Evolutionary conservation across 179 eudicot species (phyloP), one percentile per base, ranked within the genome.

Genomic region (Camellia oleifera): DNA sequence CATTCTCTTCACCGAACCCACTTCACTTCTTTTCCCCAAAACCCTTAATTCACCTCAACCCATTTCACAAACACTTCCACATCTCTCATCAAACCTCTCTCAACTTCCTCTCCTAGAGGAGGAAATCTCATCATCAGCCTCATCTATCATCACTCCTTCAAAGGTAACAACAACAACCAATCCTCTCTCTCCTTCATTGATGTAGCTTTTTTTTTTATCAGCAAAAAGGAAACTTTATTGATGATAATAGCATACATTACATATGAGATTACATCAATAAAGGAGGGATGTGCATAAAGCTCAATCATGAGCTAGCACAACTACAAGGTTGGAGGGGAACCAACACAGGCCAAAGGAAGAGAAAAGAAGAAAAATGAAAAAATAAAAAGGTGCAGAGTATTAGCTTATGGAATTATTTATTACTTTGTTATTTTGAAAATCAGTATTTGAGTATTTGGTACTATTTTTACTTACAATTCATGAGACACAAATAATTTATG

Each of bases 1-100:
- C 15, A 74, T 91, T 71, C 79, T 90, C 45, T 78, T 70, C 18
- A 44, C 88, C 10, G 82, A 80, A 46, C 77, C 84, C 32, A 77
- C 40, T 79, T 64, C 78, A 5, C 62, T 3, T 6, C 44, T 66
- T 57, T 66, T 60, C 72, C 72, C 78, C 23, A 83, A 74, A 69
- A 52, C 3, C 71, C 77, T 52, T 40, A 15, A 72, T 23, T 7
- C 70, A 10, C 77, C 77, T 3, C 50, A 57, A 11, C n/a, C 69
- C 78, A 20, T 10, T 45, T 76, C 81, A 8, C 79, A 75, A 40
- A 75, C 78, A 46, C 74, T 69, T 42, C 53, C 23, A 73, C 72
- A 69, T 23, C 69, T 17, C 66, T 79, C 79, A 77, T 32, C 77
- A 62, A 64, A 64, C 64, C 57, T n/a, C 23, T 78, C 79, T 74